Evolutionary conservation across 140 eudicot species (phyloP), one percentile per base, ranked within the genome.

Genomic region (Artemisia princeps): DNA sequence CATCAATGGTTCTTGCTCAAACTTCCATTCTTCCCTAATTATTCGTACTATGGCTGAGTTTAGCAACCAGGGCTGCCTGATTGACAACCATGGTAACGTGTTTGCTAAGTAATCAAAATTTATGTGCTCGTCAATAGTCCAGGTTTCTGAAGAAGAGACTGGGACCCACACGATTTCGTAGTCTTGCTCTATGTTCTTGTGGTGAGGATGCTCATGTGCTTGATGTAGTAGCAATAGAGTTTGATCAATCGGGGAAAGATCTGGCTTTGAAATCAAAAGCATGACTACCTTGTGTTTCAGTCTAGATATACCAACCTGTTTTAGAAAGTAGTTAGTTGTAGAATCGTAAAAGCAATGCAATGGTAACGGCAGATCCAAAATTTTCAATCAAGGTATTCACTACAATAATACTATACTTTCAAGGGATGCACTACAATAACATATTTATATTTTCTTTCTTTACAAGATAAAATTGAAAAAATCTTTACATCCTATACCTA

Each of bases 51-150:
- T 74, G 16, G 71, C 64, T 17, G 90, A 68, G 76, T 79, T 82
- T 23, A 84, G 73, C 56, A 74, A 68, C 95, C 97, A 82, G 37
- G 95, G 95, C 3, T 76, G 78, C 59, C 83, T 72, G 58, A 87
- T 42, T 53, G 90, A 80, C 77, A 83, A 58, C 89, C 86, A 87
- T 13, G 97, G 97, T 82, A 90, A 72, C 45, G 84, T 77, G 73
- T 75, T 87, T 15, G 97, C 80, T 23, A 90, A 59, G 61, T 75
- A 76, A 58, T 71, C 75, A 64, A 75, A 87, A 55, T 16, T 68
- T 56, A 17, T 62, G 63, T 72, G 75, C 6, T 87, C 86, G 2
- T 74, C 63, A 51, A 37, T 48, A 60, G 75, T 82, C 97, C 97
- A 90, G 46, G 76, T 74, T 61, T 70, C 60, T 10, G 90, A 78